These are phyloP conservation scores for Phalaenopsis equestris DNA, from an alignment of 106 monocot species.

Conservation along the genomic window DNA sequence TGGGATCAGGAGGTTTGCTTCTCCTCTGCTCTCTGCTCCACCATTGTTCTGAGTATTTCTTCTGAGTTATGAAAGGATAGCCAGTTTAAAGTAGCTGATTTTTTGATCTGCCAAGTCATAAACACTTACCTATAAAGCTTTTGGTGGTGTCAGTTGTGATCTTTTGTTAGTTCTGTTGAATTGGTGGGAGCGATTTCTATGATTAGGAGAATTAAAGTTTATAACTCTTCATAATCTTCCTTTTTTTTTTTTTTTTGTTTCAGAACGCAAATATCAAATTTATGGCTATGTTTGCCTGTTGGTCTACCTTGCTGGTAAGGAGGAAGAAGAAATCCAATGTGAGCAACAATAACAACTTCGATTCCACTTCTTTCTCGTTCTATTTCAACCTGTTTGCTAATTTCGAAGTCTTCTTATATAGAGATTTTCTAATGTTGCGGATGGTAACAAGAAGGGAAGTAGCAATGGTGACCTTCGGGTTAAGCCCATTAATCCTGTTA, in stretches of 20 bases:
- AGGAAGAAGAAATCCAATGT: conserved; percentile 48
- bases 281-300: conserved; percentile 59
- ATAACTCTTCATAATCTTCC: background rate
- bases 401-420: conserved; percentile 8
- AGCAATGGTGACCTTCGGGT: conserved; percentile 12
- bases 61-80: too few species aligned
- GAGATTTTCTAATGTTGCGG: conserved; percentile 16
- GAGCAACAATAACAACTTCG: background rate
- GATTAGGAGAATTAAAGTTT: background rate
- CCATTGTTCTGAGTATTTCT: too few species aligned
- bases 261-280: background rate
- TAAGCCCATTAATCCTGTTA: conserved; percentile 24
- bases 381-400: background rate
- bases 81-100: too few species aligned
- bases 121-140: too few species aligned
- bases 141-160: too few species aligned
- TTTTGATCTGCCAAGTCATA: too few species aligned
- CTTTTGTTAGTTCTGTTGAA: too few species aligned
- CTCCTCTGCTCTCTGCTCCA: too few species aligned
- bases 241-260: background rate
- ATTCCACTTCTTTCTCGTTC: background rate
- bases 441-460: background rate
- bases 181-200: too few species aligned
- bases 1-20: too few species aligned
- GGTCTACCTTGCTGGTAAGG: conserved; percentile 30